Conservation (phyloP, 2,329 filamentous ascomycete species). For the Pseudogymnoascus sp. region DNA sequence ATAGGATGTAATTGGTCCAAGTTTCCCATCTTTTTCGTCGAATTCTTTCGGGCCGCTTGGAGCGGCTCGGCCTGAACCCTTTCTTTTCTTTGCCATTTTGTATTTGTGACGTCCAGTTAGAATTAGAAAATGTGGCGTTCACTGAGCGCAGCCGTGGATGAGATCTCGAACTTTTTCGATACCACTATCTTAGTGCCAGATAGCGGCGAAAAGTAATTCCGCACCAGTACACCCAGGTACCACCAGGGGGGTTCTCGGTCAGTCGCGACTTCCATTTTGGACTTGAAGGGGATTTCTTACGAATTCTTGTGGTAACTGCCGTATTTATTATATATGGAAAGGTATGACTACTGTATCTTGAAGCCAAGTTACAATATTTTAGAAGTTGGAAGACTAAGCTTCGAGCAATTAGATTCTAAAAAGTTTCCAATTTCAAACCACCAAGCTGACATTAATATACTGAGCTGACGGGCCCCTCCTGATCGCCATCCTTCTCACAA, state of each 20-base stretch:
- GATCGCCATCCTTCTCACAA: background rate
- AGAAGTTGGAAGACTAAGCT: background rate
- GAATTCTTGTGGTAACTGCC: background rate
- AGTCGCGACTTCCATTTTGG: background rate
- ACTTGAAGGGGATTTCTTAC: background rate
- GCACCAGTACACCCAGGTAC: background rate
- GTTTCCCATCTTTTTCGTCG: constrained; percentile 51
- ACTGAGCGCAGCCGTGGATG: background rate
- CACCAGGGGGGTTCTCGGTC: background rate
- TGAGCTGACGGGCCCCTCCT: background rate
- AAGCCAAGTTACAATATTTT: background rate
- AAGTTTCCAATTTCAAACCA: background rate
- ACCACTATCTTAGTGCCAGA: constrained; percentile 13
- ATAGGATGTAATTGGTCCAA: constrained; percentile 55
- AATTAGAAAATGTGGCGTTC: constrained; percentile 9
- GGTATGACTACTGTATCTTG: background rate
- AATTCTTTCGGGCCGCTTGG: constrained; percentile 48
- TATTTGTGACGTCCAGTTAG: constrained; percentile 2
- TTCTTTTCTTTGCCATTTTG: constrained; percentile 62
- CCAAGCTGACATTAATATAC: background rate
- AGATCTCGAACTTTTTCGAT: constrained; percentile 12
- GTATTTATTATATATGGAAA: background rate
- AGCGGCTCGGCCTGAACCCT: constrained; percentile 48
- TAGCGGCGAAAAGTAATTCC: background rate
- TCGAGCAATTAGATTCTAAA: background rate